Conservation (phyloP, 345 rosid genomes). For the Acer campestre region DNA sequence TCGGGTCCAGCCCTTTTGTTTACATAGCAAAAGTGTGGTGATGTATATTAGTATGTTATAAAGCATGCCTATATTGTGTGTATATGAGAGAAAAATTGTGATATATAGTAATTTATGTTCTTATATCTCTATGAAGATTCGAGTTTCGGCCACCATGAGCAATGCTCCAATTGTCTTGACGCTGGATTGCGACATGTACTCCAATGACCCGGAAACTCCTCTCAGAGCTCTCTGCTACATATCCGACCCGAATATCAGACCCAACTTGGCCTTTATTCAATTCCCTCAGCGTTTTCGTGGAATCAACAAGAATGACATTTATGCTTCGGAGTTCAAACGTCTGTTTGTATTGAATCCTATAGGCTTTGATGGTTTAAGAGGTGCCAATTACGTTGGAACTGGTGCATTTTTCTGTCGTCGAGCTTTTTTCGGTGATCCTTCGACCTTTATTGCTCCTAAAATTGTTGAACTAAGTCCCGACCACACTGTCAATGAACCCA, state of each 20-base stretch:
- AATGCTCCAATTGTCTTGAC: slow-evolving; percentile 71
- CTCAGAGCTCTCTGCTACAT: slow-evolving; percentile 54
- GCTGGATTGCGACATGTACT: slow-evolving; percentile 81
- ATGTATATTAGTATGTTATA: no score
- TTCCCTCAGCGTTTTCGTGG: slow-evolving; percentile 69
- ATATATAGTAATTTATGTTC: no score
- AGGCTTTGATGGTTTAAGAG: slow-evolving; percentile 58
- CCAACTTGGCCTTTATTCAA: slow-evolving; percentile 50
- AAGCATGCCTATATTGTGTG: no score
- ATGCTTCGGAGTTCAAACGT: slow-evolving; percentile 43
- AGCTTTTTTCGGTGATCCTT: slow-evolving; percentile 54
- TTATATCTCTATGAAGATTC: slow-evolving; percentile 38
- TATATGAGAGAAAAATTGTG: no score
- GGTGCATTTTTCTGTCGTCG: slow-evolving; percentile 65
- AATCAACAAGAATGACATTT: slow-evolving; percentile 55
- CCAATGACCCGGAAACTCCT: slow-evolving; percentile 65
- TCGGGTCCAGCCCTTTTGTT: neutral
- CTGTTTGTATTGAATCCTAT: slow-evolving; percentile 39
- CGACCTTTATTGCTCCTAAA: slow-evolving; percentile 26
- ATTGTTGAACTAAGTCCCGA: slow-evolving; percentile 38
- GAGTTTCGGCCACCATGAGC: slow-evolving; percentile 71
- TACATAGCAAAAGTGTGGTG: no score
- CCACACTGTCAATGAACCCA: slow-evolving; percentile 28
- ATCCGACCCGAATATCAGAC: slow-evolving; percentile 34
- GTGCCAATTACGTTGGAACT: slow-evolving; percentile 55